A percentile compares a stretch with the other conserved stretches of the same genome.
Evolutionary conservation across 1,139 yeast genomes (phyloP).

Genomic region (Pneumocystis canis): DNA sequence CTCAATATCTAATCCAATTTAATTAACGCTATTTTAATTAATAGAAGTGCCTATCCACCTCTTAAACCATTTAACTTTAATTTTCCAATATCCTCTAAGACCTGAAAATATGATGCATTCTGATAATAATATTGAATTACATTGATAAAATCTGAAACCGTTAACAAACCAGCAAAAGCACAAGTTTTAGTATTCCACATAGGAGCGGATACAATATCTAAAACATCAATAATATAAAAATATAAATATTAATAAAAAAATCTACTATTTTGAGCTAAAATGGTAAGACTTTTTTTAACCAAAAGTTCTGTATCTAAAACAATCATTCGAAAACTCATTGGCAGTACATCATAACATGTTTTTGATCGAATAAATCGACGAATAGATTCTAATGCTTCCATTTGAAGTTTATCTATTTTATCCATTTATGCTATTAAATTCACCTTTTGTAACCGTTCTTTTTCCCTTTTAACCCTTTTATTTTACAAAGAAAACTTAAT

Average conservation of each 20-base stretch:
- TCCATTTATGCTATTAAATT: not conserved
- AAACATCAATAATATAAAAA: not conserved
- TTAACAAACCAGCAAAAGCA: slow-evolving; percentile 83
- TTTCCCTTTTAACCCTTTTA: not conserved
- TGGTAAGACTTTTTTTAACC: slow-evolving; percentile 82
- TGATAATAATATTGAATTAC: slow-evolving; percentile 91
- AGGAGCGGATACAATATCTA: slow-evolving; percentile 82
- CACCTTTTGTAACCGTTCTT: not conserved
- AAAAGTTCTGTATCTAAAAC: slow-evolving; percentile 84
- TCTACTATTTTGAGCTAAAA: slow-evolving; percentile 61
- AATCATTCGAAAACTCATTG: slow-evolving; percentile 83
- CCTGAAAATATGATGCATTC: slow-evolving; percentile 46
- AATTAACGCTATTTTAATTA: not conserved
- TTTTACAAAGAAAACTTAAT: not conserved
- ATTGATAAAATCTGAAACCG: slow-evolving; percentile 84
- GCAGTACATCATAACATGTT: slow-evolving; percentile 90
- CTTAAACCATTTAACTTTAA: slow-evolving; percentile 67
- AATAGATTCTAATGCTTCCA: slow-evolving; percentile 37
- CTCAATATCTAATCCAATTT: slow-evolving; percentile 50
- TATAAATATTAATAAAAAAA: not conserved
- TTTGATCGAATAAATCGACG: slow-evolving; percentile 73
- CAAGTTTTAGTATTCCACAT: slow-evolving; percentile 86
- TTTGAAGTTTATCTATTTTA: not conserved
- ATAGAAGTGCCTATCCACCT: slow-evolving; percentile 16
- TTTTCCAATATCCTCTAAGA: slow-evolving; percentile 77